Evolutionary conservation across 208 protist species (phyloP).

Genomic region (Acanthamoeba sp.): DNA sequence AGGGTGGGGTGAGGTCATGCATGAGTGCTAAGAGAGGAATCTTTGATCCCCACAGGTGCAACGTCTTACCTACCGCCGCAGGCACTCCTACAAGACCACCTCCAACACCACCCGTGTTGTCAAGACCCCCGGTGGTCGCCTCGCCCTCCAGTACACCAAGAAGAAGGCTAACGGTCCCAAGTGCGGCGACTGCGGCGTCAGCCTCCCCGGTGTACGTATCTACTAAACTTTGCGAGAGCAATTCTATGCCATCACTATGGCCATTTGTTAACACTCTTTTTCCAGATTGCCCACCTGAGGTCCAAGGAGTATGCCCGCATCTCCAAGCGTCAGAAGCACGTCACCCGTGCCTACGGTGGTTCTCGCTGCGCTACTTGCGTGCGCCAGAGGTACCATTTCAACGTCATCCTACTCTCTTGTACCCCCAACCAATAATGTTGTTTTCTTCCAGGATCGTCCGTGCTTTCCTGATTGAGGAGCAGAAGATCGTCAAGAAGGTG

Average conservation of each 20-base stretch:
- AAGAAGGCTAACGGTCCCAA: constrained; percentile 96
- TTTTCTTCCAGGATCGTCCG: constrained; percentile 93
- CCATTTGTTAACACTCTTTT: neutral
- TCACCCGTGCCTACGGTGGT: constrained; percentile 98
- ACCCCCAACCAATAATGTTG: neutral
- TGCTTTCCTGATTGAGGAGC: constrained; percentile 99
- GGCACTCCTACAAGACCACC: constrained; percentile 90
- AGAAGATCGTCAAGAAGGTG: constrained; percentile 98
- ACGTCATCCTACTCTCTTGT: no score
- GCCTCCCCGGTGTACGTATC: constrained; percentile 89
- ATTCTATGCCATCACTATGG: neutral
- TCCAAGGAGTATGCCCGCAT: constrained; percentile 92
- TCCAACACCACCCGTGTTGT: constrained; percentile 89
- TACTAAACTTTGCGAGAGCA: neutral
- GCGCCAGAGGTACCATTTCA: constrained; percentile 90
- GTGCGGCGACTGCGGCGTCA: constrained; percentile 95
- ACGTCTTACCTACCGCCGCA: constrained; percentile 90
- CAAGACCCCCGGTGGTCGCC: constrained; percentile 93
- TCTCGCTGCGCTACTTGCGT: constrained; percentile 96
- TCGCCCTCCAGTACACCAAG: constrained; percentile 95
- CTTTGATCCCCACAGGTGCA: constrained; percentile 85
- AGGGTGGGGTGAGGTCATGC: neutral
- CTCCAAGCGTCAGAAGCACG: constrained; percentile 95
- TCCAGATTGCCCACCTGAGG: constrained; percentile 91
- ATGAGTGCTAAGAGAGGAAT: neutral